A percentile compares a stretch with the other conserved stretches of the same genome.
Evolutionary conservation across 345 rosid species (phyloP).

Genomic region (Angophora floribunda): DNA sequence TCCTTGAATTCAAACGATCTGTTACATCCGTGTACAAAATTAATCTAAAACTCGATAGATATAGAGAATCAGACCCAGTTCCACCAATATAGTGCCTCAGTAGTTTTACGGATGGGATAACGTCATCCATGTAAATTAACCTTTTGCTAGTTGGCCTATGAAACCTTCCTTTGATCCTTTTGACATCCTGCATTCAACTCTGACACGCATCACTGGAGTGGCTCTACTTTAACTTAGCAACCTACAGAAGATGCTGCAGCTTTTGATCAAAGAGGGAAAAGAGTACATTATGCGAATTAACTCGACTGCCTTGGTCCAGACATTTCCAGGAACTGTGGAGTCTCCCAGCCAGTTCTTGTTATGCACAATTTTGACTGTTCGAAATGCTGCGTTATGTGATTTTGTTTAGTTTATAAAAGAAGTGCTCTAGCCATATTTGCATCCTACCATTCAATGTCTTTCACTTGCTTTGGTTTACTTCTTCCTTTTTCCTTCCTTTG

Average conservation of each 20-base stretch:
- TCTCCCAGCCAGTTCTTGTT: background rate
- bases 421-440: background rate
- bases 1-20: background rate
- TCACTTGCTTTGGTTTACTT: background rate
- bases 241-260: background rate
- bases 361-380: background rate
- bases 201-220: background rate
- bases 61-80: background rate
- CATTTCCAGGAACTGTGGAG: background rate
- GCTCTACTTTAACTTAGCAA: background rate
- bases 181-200: background rate
- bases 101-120: background rate
- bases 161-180: background rate
- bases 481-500: background rate
- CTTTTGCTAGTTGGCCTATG: background rate
- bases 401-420: background rate
- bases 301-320: background rate
- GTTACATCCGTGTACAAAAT: background rate
- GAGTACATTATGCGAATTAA: background rate
- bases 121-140: background rate
- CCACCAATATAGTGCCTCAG: background rate
- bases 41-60: background rate
- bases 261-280: background rate
- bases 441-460: background rate
- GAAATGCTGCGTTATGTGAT: background rate